Base-by-base conservation (phyloP, 768 basidiomycete genomes). In the Trametes punicea region DNA sequence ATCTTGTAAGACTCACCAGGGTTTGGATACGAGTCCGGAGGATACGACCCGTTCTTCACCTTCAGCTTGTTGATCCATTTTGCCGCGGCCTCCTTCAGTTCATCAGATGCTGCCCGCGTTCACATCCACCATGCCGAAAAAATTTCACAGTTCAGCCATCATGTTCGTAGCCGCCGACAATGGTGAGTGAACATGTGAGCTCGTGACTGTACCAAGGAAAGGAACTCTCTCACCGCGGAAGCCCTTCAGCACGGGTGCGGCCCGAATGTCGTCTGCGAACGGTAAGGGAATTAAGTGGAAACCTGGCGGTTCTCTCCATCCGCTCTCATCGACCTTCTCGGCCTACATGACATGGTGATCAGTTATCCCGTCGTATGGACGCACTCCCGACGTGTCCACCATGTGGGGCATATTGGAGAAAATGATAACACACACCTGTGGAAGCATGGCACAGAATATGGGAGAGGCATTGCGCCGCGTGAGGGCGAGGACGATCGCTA, bases 271-370 rank as follows among this genome's bases (percentile, higher is more conserved):
- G 67, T 99, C 97, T 4, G 90, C 88, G 68, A 90, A 99, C 0
- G 96, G 95, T n/a, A 98, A 69, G 15, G 88, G 88, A 55, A 98
- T 87, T 47, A 98, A 76, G 70, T 98, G 94, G 65, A 98, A 89
- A 5, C 97, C 97, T 1, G 90, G 84, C 30, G 97, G 92, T 38
- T 89, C 85, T 48, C 81, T 84, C 77, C 84, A 88, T 6, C 90
- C 91, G 9, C 78, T 80, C 29, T 85, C 82, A 63, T 87, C 84
- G 30, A 73, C 62, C 44, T 79, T 80, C 68, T 97, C 93, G 55
- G 80, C 85, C 85, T 94, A 60, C 15, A 30, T 7, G 51, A 36
- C 25, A 33, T 33, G 38, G 51, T 18, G 45, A 53, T 61, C 52
- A 53, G 41, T 26, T 39, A 11, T 6, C 30, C 38, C 7, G 41